These are phyloP conservation scores for Exophiala xenobiotica DNA, from an alignment of 2,329 filamentous ascomycete genomes.

Conservation along the genomic window DNA sequence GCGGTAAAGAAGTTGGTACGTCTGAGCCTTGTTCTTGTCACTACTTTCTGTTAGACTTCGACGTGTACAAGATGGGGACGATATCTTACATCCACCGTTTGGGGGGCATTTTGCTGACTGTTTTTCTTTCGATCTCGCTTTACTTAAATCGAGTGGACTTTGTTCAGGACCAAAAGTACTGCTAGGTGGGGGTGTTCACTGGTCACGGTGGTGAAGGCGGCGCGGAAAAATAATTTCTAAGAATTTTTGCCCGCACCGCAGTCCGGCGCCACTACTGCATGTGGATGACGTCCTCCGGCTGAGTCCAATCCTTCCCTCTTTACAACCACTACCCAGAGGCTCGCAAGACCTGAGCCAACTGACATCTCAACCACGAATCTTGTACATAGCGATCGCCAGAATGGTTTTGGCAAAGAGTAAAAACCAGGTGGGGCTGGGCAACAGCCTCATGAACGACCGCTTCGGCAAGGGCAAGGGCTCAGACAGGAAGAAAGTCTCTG, in stretches of 20 bases:
- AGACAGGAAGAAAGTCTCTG: constrained; percentile 72
- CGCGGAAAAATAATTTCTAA: constrained; percentile 18
- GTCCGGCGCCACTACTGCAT: constrained; percentile 3
- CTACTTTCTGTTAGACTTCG: constrained; percentile 44
- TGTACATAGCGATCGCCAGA: constrained; percentile 31
- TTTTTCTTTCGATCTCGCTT: background rate
- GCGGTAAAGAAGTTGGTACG: constrained; percentile 91
- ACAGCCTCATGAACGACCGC: constrained; percentile 97
- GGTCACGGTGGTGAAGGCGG: background rate
- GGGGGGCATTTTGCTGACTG: constrained; percentile 44
- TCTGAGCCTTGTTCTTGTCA: constrained; percentile 88
- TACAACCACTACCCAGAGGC: background rate
- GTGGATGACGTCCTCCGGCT: constrained; percentile 14
- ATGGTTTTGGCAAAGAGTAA: constrained; percentile 91
- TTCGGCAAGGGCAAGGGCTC: constrained; percentile 89
- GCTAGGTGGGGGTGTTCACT: background rate
- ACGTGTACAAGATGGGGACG: constrained; percentile 6
- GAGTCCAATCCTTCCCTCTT: constrained; percentile 4
- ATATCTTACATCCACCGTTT: constrained; percentile 70
- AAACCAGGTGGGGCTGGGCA: constrained; percentile 90
- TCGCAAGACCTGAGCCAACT: background rate
- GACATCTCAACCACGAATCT: background rate
- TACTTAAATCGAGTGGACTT: background rate
- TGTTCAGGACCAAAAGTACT: background rate
- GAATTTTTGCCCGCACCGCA: constrained; percentile 3